phyloP scores from a whole-genome alignment of 805 yeast genomes.

The Myxozyma mucilagina region DNA sequence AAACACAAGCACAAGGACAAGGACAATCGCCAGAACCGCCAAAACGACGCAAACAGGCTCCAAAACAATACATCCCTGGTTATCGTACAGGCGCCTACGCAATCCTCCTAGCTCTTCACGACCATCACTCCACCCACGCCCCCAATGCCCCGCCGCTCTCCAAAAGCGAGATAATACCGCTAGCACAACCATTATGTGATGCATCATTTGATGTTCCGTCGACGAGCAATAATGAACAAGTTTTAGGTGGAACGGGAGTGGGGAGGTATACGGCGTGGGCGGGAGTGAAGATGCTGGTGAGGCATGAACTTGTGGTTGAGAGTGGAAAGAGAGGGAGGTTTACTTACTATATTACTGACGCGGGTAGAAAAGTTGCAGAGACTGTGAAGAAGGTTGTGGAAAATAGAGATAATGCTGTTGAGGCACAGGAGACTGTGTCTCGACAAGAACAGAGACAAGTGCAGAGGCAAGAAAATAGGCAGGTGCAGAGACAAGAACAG shows the following conservation, averaged over 20 bases:
- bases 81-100: slow-evolving; percentile 85
- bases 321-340: slow-evolving; percentile 45
- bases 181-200: slow-evolving; percentile 45
- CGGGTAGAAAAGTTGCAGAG: slow-evolving; percentile 59
- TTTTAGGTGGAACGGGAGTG: slow-evolving; percentile 18
- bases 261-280: slow-evolving; percentile 78
- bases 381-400: slow-evolving; percentile 44
- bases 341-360: slow-evolving; percentile 60
- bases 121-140: slow-evolving; percentile 31
- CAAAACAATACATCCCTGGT: slow-evolving; percentile 62
- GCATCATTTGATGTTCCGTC: slow-evolving; percentile 28
- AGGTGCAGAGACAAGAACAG: not conserved
- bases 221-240: slow-evolving; percentile 2
- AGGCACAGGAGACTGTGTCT: not conserved
- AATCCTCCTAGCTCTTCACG: slow-evolving; percentile 60
- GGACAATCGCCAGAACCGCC: no score
- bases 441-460: not conserved
- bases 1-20: not conserved
- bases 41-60: slow-evolving; percentile 30
- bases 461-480: not conserved
- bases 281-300: slow-evolving; percentile 59
- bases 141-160: slow-evolving; percentile 55
- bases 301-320: slow-evolving; percentile 25
- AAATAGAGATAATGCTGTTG: not conserved
- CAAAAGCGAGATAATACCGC: slow-evolving; percentile 56